A percentile compares a stretch with the other conserved stretches of the same genome.
phyloP scores from a whole-genome alignment of 75 land plant genomes.

The Adiantum capillusveneris region DNA sequence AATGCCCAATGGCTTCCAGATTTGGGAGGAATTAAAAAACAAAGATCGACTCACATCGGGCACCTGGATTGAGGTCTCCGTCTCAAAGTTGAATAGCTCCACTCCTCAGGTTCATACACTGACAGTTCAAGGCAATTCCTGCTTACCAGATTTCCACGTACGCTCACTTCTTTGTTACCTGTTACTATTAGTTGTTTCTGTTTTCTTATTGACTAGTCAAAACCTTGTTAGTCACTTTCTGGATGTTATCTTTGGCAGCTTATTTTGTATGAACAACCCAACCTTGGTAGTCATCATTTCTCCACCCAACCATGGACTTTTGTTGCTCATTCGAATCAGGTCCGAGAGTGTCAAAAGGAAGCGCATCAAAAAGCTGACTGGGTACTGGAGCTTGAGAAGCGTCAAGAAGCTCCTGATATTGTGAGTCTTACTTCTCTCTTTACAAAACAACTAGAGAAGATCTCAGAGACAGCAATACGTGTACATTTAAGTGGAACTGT shows the following conservation, averaged over 20 bases:
- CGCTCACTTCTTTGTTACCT: neutral
- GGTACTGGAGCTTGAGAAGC: conserved; percentile 53
- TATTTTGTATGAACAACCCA: conserved; percentile 67
- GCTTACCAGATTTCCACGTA: conserved; percentile 1
- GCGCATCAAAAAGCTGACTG: conserved; percentile 44
- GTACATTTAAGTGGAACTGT: neutral
- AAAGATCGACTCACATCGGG: neutral
- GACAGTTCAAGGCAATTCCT: conserved; percentile 3
- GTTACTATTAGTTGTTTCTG: neutral
- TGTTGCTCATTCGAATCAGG: conserved; percentile 14
- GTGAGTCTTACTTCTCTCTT: conserved; percentile 30
- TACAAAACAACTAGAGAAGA: too few relatives aligned
- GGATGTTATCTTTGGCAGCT: conserved; percentile 40
- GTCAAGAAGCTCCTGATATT: conserved; percentile 42
- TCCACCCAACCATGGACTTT: conserved; percentile 38
- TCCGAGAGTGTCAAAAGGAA: conserved; percentile 1
- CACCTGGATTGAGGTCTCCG: conserved; percentile 1
- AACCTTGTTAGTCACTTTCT: neutral
- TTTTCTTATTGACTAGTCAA: neutral
- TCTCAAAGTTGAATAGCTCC: neutral
- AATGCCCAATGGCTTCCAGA: conserved; percentile 2
- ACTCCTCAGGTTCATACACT: conserved; percentile 1
- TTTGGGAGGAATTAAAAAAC: neutral
- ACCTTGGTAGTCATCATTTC: conserved; percentile 61
- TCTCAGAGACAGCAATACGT: too few relatives aligned